Conservation (phyloP, 2,329 filamentous ascomycete species). For the Cytospora chrysosperma region DNA sequence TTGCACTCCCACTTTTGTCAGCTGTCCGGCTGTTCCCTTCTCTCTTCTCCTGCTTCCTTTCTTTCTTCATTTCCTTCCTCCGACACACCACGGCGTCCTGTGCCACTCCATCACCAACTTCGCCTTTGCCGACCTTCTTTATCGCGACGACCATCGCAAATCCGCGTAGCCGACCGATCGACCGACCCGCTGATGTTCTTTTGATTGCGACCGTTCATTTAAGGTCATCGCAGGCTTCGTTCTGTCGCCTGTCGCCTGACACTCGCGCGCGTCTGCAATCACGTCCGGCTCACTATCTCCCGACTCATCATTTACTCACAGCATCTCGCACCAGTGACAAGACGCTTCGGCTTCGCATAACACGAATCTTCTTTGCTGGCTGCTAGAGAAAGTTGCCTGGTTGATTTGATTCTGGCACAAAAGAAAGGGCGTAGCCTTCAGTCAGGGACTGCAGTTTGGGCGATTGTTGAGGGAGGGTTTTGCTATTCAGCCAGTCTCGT, state of each 20-base stretch:
- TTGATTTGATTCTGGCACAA: slow-evolving; percentile 23
- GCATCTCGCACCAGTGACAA: slow-evolving; percentile 8
- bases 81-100: slow-evolving; percentile 3
- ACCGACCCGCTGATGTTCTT: not conserved
- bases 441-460: slow-evolving; percentile 22
- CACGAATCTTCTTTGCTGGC: slow-evolving; percentile 13
- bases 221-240: not conserved
- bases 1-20: slow-evolving; percentile 2
- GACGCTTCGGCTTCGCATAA: slow-evolving; percentile 8
- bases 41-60: not conserved
- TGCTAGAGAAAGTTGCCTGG: slow-evolving; percentile 22
- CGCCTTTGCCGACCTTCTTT: slow-evolving; percentile 15
- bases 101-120: slow-evolving; percentile 9
- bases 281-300: not conserved
- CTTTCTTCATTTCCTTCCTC: slow-evolving; percentile 1
- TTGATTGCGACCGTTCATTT: slow-evolving; percentile 7
- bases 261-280: not conserved
- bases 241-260: not conserved
- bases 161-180: not conserved
- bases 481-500: slow-evolving; percentile 30
- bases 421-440: slow-evolving; percentile 23
- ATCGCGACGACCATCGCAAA: slow-evolving; percentile 6
- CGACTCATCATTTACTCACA: slow-evolving; percentile 14
- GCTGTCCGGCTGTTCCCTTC: not conserved
- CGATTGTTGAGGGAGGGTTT: slow-evolving; percentile 23